A percentile compares a stretch with the other conserved stretches of the same genome.
Conservation (phyloP, 1,284 basidiomycete species). For the Xerocomus cyaneibrunnescens region DNA sequence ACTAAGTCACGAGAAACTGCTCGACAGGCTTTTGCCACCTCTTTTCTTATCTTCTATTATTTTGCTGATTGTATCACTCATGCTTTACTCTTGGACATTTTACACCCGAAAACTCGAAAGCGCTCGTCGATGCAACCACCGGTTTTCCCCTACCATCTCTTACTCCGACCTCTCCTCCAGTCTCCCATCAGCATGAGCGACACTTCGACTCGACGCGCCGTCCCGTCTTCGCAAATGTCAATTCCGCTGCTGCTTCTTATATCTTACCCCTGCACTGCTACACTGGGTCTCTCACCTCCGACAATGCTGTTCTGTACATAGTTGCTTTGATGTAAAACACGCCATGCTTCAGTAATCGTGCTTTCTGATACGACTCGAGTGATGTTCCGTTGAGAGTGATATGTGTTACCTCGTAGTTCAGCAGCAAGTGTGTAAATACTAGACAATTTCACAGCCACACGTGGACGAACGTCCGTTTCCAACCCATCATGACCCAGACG, state of each 20-base stretch:
- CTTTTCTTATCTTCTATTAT: slow-evolving; percentile 38
- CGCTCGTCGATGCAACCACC: slow-evolving; percentile 21
- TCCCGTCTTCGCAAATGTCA: slow-evolving; percentile 16
- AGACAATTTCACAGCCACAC: slow-evolving; percentile 28
- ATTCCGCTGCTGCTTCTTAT: slow-evolving; percentile 20
- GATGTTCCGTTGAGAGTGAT: background rate
- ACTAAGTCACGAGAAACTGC: slow-evolving; percentile 38
- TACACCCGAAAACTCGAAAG: slow-evolving; percentile 29
- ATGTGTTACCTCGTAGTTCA: background rate
- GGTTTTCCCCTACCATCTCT: slow-evolving; percentile 3
- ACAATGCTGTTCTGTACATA: slow-evolving; percentile 35
- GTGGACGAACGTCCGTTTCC: slow-evolving; percentile 5
- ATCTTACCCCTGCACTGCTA: slow-evolving; percentile 19
- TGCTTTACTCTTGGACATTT: slow-evolving; percentile 23
- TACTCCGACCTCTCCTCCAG: slow-evolving; percentile 14
- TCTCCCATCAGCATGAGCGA: slow-evolving; percentile 11
- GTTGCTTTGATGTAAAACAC: slow-evolving; percentile 32
- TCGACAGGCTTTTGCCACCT: slow-evolving; percentile 9
- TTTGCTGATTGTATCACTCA: slow-evolving; percentile 34
- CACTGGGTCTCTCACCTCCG: slow-evolving; percentile 18
- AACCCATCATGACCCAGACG: slow-evolving; percentile 54
- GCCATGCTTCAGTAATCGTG: slow-evolving; percentile 12
- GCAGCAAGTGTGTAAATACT: background rate
- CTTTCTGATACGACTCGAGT: background rate
- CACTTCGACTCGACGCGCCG: slow-evolving; percentile 22